Evolutionary conservation across 2,329 filamentous ascomycete genomes (phyloP).

Genomic region (Gnomoniopsis smithogilvyi): DNA sequence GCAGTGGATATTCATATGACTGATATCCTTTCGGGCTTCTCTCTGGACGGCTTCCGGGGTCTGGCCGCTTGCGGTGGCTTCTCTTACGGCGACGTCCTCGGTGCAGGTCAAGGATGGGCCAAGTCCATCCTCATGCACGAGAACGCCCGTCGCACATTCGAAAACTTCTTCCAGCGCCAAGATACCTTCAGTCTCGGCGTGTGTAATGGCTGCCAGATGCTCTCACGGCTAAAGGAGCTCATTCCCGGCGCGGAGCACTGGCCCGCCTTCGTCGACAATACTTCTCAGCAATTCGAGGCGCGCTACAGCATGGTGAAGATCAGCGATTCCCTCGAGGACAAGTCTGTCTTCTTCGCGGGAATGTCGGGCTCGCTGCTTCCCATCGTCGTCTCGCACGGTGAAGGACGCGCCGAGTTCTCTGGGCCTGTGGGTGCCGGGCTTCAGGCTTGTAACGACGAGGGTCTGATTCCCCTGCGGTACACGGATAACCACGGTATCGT

Average conservation of each 20-base stretch:
- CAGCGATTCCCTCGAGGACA: constrained; percentile 51
- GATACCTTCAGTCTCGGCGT: constrained; percentile 93
- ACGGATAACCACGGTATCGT: constrained; percentile 75
- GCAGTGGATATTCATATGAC: constrained; percentile 96
- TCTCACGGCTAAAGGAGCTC: constrained; percentile 76
- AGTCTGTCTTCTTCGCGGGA: constrained; percentile 84
- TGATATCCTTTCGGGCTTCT: constrained; percentile 77
- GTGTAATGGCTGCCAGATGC: constrained; percentile 97
- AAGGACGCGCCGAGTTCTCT: constrained; percentile 75
- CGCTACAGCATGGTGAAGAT: constrained; percentile 81
- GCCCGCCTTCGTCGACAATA: constrained; percentile 85
- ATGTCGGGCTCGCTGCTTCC: constrained; percentile 82
- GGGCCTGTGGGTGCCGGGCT: constrained; percentile 42
- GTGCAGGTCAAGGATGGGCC: constrained; percentile 95
- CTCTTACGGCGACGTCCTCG: constrained; percentile 83
- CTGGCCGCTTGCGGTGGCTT: constrained; percentile 96
- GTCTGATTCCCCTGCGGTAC: constrained; percentile 76
- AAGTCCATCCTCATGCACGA: constrained; percentile 87
- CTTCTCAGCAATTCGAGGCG: constrained; percentile 85
- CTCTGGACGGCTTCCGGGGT: constrained; percentile 78
- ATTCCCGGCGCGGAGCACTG: constrained; percentile 82
- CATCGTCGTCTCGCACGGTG: constrained; percentile 86
- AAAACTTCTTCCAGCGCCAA: constrained; percentile 77
- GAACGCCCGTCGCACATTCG: constrained; percentile 72
- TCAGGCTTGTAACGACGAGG: constrained; percentile 56